Evolutionary conservation across 192 early-diverging fungal species (phyloP), one percentile per base, ranked within the genome.

Genomic region (Coemansia erecta): DNA sequence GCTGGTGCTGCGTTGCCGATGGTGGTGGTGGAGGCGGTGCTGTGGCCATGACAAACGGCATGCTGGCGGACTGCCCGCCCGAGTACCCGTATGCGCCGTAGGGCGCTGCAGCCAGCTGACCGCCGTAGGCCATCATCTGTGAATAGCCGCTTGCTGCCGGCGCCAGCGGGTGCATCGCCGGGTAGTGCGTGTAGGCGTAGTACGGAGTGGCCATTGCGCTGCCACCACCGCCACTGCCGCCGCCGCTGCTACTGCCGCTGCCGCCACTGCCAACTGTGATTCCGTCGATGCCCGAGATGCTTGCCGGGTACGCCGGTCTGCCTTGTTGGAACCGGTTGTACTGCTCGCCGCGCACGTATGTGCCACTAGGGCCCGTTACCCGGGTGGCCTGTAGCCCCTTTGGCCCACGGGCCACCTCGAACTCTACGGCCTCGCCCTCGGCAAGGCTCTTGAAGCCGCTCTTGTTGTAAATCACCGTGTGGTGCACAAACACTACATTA

Each of bases 371-470:
- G 8, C 91, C 91, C 17, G 90, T 85, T 9, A 93, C 91, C 39
- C 90, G 83, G 10, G 90, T 84, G 2, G 93, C 93, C 64, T 91
- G 90, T 58, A 88, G 70, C 0, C 92, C 93, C 67, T 94, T 94
- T 31, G 87, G 81, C 6, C 93, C 91, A 43, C 83, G 74, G 13
- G 82, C 73, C 10, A 88, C 54, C 35, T 87, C 86, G 56, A 85
- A 90, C 43, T 90, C 89, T 17, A 90, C 89, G 4, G n/a, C 41
- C 62, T 78, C 70, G 77, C 82, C 85, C 72, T 90, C 87, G 56
- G 83, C 85, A 23, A 90, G 70, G 59, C 86, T 87, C 60, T 89
- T 88, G 62, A 91, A 91, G 31, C 87, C 88, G 24, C 89, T 85
- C 54, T 84, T 73, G 60, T 90, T 89, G 47, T 86, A 79, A 62